Evolutionary conservation across 371 early-diverging fungal genomes (phyloP), one percentile per base, ranked within the genome.

Genomic region (Capillidium rhysosporum): DNA sequence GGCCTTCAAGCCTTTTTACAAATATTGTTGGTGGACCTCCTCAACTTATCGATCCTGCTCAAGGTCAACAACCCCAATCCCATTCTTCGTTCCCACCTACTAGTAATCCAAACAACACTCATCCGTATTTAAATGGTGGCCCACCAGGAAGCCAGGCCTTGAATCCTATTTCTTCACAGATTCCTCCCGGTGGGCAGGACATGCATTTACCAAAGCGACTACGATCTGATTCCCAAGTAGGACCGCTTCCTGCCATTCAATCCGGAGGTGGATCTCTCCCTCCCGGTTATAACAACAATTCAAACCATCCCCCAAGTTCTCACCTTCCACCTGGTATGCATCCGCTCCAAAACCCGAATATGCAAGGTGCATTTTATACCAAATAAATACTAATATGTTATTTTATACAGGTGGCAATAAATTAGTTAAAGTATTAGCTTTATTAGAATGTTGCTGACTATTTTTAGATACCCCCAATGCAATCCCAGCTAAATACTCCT

Each of bases 11-110:
- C 40, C 56, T 66, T 16, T 68, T 68, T 58, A 64, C 63, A 23
- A 63, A 59, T 1, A 65, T 68, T 47, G 65, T 68, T 10, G 59
- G 63, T 40, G 68, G 66, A 2, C 71, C 69, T 12, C 63, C 69
- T 31, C 71, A 69, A 40, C 64, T 68, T 66, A 54, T 59, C 12
- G 68, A 69, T 59, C 67, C 65, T 24, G 54, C 66, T 14, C 70
- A 70, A 39, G 64, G 62, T 40, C 65, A 59, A 51, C 61, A 47
- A 21, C 63, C 61, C 7, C 65, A 63, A 8, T 40, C 44, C 28
- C 60, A 53, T 18, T 64, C 63, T 2, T 40, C 31, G 30, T 46
- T 23, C 39, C 58, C 56, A 43, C 58, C 57, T n/a, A 61, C 55
- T 18, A 56, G 55, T 20, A 62, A 58, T 25, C 62, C 60, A 60